Conservation (phyloP, 192 early-diverging fungal genomes). For the Chytriomyces hyalinus region DNA sequence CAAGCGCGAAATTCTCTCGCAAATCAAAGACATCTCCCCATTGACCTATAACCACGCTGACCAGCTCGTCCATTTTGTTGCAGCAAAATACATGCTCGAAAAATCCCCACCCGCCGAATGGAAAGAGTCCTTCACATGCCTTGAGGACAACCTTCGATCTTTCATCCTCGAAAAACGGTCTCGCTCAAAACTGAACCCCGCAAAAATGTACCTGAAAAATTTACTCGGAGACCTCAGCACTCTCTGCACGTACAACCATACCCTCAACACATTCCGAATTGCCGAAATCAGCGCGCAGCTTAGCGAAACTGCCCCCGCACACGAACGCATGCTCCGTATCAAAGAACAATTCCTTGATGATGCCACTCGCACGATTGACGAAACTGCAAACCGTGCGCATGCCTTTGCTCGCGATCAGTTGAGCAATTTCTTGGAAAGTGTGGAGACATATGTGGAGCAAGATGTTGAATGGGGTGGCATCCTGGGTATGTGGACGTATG, state of each 20-base stretch:
- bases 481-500: constrained; percentile 85
- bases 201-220: constrained; percentile 87
- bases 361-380: constrained; percentile 54
- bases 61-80: constrained; percentile 97
- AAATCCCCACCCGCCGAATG: constrained; percentile 26
- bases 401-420: constrained; percentile 40
- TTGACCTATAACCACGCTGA: constrained; percentile 86
- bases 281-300: constrained; percentile 60
- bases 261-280: constrained; percentile 62
- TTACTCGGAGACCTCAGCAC: constrained; percentile 80
- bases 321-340: constrained; percentile 74
- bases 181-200: constrained; percentile 92
- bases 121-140: constrained; percentile 68
- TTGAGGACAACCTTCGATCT: constrained; percentile 85
- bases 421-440: constrained; percentile 63
- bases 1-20: constrained; percentile 91
- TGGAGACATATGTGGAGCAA: constrained; percentile 67
- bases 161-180: constrained; percentile 96
- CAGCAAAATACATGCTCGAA: constrained; percentile 59
- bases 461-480: constrained; percentile 80
- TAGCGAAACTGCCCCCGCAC: constrained; percentile 61
- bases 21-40: constrained; percentile 94
- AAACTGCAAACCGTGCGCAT: constrained; percentile 41
- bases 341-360: constrained; percentile 72
- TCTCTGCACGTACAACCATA: constrained; percentile 74